These are phyloP conservation scores for Fusarium dlaminii DNA, from an alignment of 2,329 filamentous ascomycete species.

Conservation along the genomic window DNA sequence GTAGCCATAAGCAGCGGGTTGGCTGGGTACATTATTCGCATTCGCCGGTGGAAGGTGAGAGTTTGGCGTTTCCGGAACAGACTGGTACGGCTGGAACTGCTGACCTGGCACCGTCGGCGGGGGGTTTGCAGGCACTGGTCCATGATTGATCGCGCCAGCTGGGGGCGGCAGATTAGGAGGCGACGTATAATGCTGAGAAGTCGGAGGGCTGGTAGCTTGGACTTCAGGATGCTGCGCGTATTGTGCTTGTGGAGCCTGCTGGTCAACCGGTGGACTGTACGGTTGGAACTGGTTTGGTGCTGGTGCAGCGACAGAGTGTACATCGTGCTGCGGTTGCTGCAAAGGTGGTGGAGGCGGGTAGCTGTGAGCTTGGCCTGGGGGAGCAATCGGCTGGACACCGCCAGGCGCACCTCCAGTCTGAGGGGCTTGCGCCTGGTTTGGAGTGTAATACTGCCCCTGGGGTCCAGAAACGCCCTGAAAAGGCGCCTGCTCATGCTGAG, in stretches of 20 bases:
- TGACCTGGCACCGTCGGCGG: background rate
- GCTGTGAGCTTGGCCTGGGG: background rate
- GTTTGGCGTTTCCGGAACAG: background rate
- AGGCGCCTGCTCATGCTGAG: background rate
- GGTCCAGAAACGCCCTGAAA: background rate
- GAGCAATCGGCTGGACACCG: background rate
- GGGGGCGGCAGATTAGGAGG: background rate
- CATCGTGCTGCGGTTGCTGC: background rate
- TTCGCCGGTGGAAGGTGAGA: accelerated
- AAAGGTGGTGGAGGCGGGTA: background rate
- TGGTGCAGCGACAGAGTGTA: background rate
- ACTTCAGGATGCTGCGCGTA: background rate
- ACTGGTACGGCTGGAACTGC: background rate
- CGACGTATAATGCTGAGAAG: background rate
- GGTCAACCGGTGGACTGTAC: background rate
- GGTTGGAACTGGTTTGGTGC: background rate
- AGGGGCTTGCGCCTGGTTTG: background rate
- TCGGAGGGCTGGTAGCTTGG: accelerated
- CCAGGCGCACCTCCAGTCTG: background rate
- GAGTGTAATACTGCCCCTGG: background rate
- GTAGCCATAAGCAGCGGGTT: background rate
- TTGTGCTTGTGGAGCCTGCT: background rate
- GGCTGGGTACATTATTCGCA: background rate
- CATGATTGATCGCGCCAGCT: background rate
- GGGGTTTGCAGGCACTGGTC: background rate